Percentiles rank a stretch among this genome's conserved stretches.
Conservation (phyloP, 1,139 yeast species). For the Pneumocystis canis region DNA sequence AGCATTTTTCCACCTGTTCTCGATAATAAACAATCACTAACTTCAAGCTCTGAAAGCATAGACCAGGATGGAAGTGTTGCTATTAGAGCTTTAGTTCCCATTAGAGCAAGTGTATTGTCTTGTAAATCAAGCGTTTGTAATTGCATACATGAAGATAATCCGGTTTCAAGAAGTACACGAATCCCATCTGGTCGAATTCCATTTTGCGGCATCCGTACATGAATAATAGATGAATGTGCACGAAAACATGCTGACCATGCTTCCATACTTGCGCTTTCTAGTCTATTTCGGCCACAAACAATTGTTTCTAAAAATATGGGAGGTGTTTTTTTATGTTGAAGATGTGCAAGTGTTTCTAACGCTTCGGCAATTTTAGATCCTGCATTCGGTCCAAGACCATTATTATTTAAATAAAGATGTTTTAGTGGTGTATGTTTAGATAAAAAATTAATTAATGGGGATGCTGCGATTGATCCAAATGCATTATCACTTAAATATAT, state of each 20-base stretch:
- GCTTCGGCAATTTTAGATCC: slow-evolving; percentile 89
- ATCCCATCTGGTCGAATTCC: slow-evolving; percentile 94
- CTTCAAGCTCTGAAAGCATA: slow-evolving; percentile 55
- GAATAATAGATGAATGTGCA: slow-evolving; percentile 53
- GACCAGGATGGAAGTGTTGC: slow-evolving; percentile 42
- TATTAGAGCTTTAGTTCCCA: slow-evolving; percentile 66
- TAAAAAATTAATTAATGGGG: slow-evolving; percentile 67
- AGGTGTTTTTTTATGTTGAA: slow-evolving; percentile 36
- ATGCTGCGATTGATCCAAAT: slow-evolving; percentile 88
- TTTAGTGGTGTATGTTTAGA: slow-evolving; percentile 63
- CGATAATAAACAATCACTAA: slow-evolving; percentile 79
- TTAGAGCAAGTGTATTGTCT: slow-evolving; percentile 83
- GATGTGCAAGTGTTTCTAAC: slow-evolving; percentile 53
- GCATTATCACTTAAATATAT: slow-evolving; percentile 89
- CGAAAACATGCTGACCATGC: slow-evolving; percentile 53
- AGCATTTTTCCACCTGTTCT: slow-evolving; percentile 50
- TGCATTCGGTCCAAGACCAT: slow-evolving; percentile 96
- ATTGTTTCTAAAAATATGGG: slow-evolving; percentile 51
- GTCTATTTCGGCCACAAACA: slow-evolving; percentile 89
- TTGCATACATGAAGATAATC: slow-evolving; percentile 46
- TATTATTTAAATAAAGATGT: slow-evolving; percentile 78
- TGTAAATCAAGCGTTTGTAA: slow-evolving; percentile 71
- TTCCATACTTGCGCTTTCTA: slow-evolving; percentile 78
- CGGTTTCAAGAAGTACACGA: slow-evolving; percentile 54
- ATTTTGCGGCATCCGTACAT: slow-evolving; percentile 75